Evolutionary conservation across 1,139 yeast species (phyloP), one percentile per base, ranked within the genome.

Genomic region (Pichiaceae sp.): DNA sequence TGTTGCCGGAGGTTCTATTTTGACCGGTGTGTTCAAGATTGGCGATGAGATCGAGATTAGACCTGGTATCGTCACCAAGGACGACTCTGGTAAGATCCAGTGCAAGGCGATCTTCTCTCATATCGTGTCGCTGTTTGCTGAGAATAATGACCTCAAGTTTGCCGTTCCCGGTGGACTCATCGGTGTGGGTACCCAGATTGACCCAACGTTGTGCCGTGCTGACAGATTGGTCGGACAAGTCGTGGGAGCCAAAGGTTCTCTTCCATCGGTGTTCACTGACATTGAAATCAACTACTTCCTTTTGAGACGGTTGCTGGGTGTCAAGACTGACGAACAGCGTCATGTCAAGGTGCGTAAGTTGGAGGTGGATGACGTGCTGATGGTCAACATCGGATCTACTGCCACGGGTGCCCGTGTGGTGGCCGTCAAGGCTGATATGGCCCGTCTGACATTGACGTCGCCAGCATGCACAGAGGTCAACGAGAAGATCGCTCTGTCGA

Each of bases 141-240:
- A 93, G 66, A 89, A 91, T 64, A 93, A 93, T 56, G 96, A 89
- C 62, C 77, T 93, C 64, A 91, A 91, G 62, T 93, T 91, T 57
- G 99, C 99, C 38, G 98, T 93, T 54, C 99, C 99, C 35, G 99
- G 99, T 77, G 99, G 99, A 49, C 76, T 93, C 60, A 93, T 93
- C 55, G 99, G 99, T 75, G 97, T 93, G 41, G 99, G 99, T 69
- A 91, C 98, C 40, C 85, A 86, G 66, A 95, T 93, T 49, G 98
- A 93, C 63, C 99, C 99, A 45, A 91, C 98, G 7, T 71, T 93
- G 54, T 93, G 99, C 72, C 83, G 98, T 69, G 99, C 98, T 42
- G 99, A 93, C 68, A 84, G 98, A 70, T 75, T 93, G 57, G 97
- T 93, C 43, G 99, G 99, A 54, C 98, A 93, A 69, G 98, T 93